Percentiles rank a stretch among this genome's conserved stretches.
Evolutionary conservation across 176 grass and related monocot species (phyloP).

Genomic region (Rhynchospora pubera): DNA sequence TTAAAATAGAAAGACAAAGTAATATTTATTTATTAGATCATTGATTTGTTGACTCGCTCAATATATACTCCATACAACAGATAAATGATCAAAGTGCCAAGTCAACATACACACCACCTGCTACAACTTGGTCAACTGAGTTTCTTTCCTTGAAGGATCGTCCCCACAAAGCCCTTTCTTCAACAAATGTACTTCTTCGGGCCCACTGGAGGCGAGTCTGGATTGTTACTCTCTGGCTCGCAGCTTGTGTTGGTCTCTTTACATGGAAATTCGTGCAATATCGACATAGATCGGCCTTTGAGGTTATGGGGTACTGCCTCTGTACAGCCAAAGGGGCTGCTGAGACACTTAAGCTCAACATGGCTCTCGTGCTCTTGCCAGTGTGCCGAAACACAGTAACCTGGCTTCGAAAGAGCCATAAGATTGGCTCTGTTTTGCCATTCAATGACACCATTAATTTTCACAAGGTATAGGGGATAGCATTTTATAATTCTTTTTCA

Average conservation of each 20-base stretch:
- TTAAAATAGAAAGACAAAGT: no score
- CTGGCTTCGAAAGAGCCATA: conserved; percentile 36
- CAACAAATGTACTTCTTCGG: conserved; percentile 20
- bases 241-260: conserved; percentile 42
- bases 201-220: conserved; percentile 47
- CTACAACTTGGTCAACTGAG: background rate
- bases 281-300: conserved; percentile 37
- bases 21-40: background rate
- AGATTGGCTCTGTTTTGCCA: conserved; percentile 32
- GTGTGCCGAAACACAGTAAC: conserved; percentile 58
- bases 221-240: conserved; percentile 44
- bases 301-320: conserved; percentile 66
- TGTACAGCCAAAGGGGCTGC: conserved; percentile 46
- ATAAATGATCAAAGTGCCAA: conserved; percentile 4
- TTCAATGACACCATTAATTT: conserved; percentile 65
- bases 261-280: conserved; percentile 66
- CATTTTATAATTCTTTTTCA: background rate
- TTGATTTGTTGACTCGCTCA: background rate
- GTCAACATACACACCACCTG: background rate
- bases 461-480: conserved; percentile 48
- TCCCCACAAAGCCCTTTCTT: background rate
- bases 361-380: conserved; percentile 61
- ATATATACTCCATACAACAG: background rate
- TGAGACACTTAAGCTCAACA: conserved; percentile 65
- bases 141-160: background rate